Evolutionary conservation across 768 basidiomycete species (phyloP).

Genomic region (Dioszegia crocea): DNA sequence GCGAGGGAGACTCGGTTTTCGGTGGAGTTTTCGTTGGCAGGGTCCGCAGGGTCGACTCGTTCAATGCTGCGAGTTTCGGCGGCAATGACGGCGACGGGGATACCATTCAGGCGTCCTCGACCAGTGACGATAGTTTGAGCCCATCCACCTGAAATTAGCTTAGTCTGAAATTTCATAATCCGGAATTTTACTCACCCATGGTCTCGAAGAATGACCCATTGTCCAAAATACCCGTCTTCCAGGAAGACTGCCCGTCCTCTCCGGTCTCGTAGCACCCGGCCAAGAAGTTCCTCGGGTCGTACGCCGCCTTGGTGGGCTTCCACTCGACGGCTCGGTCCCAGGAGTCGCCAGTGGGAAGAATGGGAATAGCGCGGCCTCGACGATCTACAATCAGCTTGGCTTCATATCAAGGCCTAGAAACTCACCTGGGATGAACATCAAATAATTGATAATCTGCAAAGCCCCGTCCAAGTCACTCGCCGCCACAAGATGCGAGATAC

Average conservation of each 20-base stretch:
- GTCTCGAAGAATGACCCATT: constrained; percentile 98
- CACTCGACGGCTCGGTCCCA: constrained; percentile 95
- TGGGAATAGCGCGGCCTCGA: constrained; percentile 73
- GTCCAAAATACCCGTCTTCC: constrained; percentile 91
- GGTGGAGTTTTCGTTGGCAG: constrained; percentile 91
- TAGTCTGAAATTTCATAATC: background rate
- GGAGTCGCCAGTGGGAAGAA: constrained; percentile 63
- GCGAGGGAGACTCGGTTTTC: constrained; percentile 99
- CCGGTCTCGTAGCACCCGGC: constrained; percentile 84
- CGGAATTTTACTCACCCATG: constrained; percentile 55
- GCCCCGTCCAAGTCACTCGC: constrained; percentile 94
- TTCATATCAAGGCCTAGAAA: background rate
- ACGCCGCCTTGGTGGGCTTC: constrained; percentile 79
- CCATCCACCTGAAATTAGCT: constrained; percentile 62
- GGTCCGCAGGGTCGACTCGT: constrained; percentile 92
- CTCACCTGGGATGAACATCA: constrained; percentile 81
- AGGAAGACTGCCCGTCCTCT: constrained; percentile 58
- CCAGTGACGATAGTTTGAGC: constrained; percentile 98
- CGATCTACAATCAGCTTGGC: constrained; percentile 37
- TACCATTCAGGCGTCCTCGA: constrained; percentile 90
- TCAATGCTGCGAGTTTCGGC: constrained; percentile 87
- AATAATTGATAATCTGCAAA: constrained; percentile 86
- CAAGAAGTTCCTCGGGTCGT: constrained; percentile 97
- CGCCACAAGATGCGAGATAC: constrained; percentile 93
- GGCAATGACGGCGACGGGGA: constrained; percentile 95